A percentile compares a stretch with the other conserved stretches of the same genome.
Conservation (phyloP, 371 early-diverging fungal genomes). For the Dichotomocladium elegans region DNA sequence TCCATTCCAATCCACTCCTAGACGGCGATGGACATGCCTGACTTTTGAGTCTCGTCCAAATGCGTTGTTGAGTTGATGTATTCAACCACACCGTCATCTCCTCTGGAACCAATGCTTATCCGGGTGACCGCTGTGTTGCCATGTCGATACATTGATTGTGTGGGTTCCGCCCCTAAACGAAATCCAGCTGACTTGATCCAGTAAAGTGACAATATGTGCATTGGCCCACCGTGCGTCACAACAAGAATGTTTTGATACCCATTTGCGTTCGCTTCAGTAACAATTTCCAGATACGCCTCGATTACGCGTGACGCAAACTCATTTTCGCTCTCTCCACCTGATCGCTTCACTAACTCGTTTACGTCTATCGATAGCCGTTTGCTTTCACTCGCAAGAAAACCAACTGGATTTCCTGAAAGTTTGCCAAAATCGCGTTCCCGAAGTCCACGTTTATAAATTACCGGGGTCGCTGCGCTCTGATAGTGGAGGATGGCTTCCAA, state of each 20-base stretch:
- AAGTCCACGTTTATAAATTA: constrained; percentile 11
- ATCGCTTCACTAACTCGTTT: constrained; percentile 9
- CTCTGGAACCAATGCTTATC: constrained; percentile 3
- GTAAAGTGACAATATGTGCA: constrained; percentile 13
- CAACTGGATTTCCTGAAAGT: constrained; percentile 18
- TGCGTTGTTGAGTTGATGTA: constrained; percentile 23
- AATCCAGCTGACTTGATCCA: constrained; percentile 18
- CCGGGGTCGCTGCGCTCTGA: constrained; percentile 4
- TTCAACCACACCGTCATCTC: constrained; percentile 4
- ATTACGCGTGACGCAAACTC: constrained; percentile 17
- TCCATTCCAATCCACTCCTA: too few species aligned
- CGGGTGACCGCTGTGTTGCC: constrained; percentile 39
- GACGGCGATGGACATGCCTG: background rate
- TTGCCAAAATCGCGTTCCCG: constrained; percentile 37
- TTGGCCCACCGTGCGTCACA: constrained; percentile 41
- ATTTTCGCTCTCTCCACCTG: constrained; percentile 24
- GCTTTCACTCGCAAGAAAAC: constrained; percentile 5
- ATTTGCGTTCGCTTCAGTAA: constrained; percentile 13
- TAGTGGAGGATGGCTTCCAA: constrained; percentile 23
- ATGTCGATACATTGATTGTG: constrained; percentile 11
- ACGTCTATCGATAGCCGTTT: background rate
- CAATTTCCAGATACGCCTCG: constrained; percentile 17
- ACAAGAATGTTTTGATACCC: constrained; percentile 21
- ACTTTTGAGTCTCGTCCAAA: constrained; percentile 4
- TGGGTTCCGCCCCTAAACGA: background rate